These are phyloP conservation scores for Verticillium zaregamsianum DNA, from an alignment of 2,329 filamentous ascomycete genomes.

Conservation along the genomic window DNA sequence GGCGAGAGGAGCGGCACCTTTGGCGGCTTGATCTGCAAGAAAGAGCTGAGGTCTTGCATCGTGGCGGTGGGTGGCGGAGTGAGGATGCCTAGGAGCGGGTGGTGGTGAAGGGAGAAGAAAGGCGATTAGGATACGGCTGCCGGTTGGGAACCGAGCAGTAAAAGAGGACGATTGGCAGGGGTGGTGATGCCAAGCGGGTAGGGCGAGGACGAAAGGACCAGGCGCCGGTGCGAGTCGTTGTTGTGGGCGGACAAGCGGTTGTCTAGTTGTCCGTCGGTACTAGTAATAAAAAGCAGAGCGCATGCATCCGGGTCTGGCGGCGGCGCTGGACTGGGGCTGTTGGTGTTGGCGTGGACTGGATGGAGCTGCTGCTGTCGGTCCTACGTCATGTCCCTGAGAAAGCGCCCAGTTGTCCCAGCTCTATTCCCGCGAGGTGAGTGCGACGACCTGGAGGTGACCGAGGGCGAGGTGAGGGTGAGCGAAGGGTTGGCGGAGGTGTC, in stretches of 20 bases:
- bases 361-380: neutral
- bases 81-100: neutral
- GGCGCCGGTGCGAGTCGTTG: neutral
- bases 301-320: neutral
- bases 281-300: neutral
- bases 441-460: neutral
- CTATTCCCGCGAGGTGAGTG: neutral
- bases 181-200: neutral
- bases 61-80: neutral
- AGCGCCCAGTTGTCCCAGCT: neutral
- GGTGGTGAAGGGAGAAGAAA: neutral
- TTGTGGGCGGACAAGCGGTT: neutral
- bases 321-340: neutral
- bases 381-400: neutral
- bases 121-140: neutral
- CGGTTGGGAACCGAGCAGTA: neutral
- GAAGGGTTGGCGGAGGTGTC: neutral
- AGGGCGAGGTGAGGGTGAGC: neutral
- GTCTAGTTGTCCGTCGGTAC: neutral
- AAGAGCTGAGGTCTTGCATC: constrained; percentile 34
- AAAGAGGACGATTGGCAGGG: neutral
- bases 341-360: neutral
- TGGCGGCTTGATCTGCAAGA: constrained; percentile 35
- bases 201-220: neutral
- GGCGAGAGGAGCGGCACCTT: constrained; percentile 32